Percentiles rank a stretch among this genome's conserved stretches.
Evolutionary conservation across 1,284 basidiomycete genomes (phyloP).

Genomic region (Rhizoctonia solani): DNA sequence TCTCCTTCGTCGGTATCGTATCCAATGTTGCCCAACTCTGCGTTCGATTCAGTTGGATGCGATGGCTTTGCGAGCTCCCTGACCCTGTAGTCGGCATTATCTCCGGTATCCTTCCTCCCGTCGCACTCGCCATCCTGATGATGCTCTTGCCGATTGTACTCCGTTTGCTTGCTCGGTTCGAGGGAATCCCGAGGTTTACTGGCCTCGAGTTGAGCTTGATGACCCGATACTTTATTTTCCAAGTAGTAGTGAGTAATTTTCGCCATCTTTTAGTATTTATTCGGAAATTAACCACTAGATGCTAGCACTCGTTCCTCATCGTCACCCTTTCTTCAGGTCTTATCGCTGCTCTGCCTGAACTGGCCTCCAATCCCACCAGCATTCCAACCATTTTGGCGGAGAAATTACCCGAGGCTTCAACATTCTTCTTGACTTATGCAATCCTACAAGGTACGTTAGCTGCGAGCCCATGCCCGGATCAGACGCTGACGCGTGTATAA

Average conservation of each 20-base stretch:
- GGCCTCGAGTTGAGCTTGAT: slow-evolving; percentile 75
- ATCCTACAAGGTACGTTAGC: slow-evolving; percentile 18
- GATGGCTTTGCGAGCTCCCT: slow-evolving; percentile 63
- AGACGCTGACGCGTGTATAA: slow-evolving; percentile 61
- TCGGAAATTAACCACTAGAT: slow-evolving; percentile 49
- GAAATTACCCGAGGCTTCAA: slow-evolving; percentile 70
- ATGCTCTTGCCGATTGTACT: slow-evolving; percentile 71
- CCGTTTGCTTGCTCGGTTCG: slow-evolving; percentile 64
- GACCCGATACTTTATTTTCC: slow-evolving; percentile 74
- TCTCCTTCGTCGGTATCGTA: slow-evolving; percentile 56
- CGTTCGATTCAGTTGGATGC: slow-evolving; percentile 56
- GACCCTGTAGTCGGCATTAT: slow-evolving; percentile 66
- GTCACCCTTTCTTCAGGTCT: slow-evolving; percentile 70
- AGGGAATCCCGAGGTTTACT: slow-evolving; percentile 73
- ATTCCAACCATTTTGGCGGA: slow-evolving; percentile 57
- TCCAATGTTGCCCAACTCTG: slow-evolving; percentile 54
- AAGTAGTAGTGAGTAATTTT: slow-evolving; percentile 62
- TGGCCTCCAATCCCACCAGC: slow-evolving; percentile 56
- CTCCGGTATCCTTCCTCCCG: slow-evolving; percentile 68
- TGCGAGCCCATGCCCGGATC: slow-evolving; percentile 49
- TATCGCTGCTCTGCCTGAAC: slow-evolving; percentile 50
- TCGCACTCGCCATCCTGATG: slow-evolving; percentile 70
- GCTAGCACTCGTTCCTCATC: slow-evolving; percentile 63
- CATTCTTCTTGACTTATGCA: slow-evolving; percentile 77
- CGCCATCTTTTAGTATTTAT: slow-evolving; percentile 1